These are phyloP conservation scores for Saccharum spontaneum DNA, from an alignment of 176 grass and related monocot species.

Conservation along the genomic window DNA sequence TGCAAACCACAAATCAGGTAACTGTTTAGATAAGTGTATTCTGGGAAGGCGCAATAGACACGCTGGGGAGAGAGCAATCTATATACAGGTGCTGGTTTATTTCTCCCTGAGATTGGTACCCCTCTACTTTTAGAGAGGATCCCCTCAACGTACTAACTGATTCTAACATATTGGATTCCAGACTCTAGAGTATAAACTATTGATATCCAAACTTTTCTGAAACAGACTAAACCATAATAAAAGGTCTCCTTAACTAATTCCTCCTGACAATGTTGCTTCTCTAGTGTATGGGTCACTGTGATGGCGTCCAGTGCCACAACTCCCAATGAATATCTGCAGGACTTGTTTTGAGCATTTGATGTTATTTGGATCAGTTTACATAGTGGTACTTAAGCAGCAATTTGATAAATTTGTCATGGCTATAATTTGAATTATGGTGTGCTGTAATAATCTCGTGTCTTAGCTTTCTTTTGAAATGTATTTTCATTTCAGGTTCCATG, in stretches of 20 bases:
- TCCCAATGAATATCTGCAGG: background rate
- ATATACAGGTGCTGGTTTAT: background rate
- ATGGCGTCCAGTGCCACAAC: background rate
- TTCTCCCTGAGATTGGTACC: background rate
- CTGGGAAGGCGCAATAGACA: background rate
- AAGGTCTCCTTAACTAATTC: background rate
- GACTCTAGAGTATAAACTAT: background rate
- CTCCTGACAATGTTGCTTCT: background rate
- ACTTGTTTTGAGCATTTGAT: background rate
- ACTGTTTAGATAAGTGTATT: background rate
- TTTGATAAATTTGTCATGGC: background rate
- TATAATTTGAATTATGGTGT: slow-evolving; percentile 17
- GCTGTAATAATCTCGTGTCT: slow-evolving; percentile 3
- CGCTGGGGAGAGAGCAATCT: background rate
- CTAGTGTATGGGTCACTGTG: background rate
- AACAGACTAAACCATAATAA: background rate
- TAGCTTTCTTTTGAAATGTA: background rate
- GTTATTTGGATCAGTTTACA: background rate
- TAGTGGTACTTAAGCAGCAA: background rate
- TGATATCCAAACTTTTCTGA: background rate
- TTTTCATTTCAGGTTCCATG: slow-evolving; percentile 75
- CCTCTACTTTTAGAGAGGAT: background rate
- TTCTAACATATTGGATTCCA: background rate
- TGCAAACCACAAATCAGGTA: background rate
- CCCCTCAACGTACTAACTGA: background rate